Base-by-base conservation (phyloP, 2,329 filamentous ascomycete species). In the Didymella pinodella region DNA sequence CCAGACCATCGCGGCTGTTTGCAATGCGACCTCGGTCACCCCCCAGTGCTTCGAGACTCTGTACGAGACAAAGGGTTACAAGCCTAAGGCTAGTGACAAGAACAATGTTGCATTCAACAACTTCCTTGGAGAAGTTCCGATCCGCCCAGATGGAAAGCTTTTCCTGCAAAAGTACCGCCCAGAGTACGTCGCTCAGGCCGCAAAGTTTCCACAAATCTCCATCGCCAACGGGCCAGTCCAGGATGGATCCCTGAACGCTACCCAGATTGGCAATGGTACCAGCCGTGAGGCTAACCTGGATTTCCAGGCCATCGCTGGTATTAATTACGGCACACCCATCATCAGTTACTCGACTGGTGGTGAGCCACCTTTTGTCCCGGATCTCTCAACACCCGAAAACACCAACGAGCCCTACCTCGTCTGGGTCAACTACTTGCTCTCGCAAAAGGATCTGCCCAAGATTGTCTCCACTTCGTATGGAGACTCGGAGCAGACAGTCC, bases 381-480 rank as follows among this genome's bases (percentile, higher is more conserved):
- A 85, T 40, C 65, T 79, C 12, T 79, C 64, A 69, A 77, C 77
- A 48, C 72, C 81, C 20, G 78, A 63, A 25, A 83, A 88, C 72
- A 82, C 80, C 64, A 91, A 91, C 72, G 89, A 92, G 77, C 88
- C 88, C 0, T 91, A 90, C 73, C 79, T 90, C 1, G 81, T 81
- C 14, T 90, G 85, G 79, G 78, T 90, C 7, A 81, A 85, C 55
- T 85, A 86, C 72, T 72, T 90, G 2, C 81, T 88, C 0, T 74
- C 77, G 1, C 82, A 88, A 20, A 74, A 80, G 1, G 82, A 83
- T 18, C 78, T 91, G 1, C 88, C 89, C 0, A 83, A 86, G 46
- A 84, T 87, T 16, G 83, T 91, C 67, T 85, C 82, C 51, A 87
- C 85, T 12, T 89, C 86, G 0, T 91, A 91, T 71, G 88, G 86